These are phyloP conservation scores for Cinnamomum chago DNA, from an alignment of 164 flowering plant genomes.

Conservation along the genomic window DNA sequence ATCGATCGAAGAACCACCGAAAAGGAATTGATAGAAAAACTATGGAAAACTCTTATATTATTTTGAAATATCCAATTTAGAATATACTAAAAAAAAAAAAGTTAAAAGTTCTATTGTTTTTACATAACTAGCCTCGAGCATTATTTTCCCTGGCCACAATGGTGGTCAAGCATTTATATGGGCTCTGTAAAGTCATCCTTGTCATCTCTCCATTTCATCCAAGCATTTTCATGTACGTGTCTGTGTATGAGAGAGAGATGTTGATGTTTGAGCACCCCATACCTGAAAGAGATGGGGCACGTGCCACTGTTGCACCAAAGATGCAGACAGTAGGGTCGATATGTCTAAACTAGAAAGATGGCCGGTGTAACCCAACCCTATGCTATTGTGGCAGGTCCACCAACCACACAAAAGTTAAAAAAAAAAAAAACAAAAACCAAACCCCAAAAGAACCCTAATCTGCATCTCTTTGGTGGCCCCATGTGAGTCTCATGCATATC, in stretches of 20 bases:
- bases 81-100: too few relatives aligned
- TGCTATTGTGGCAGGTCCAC: neutral
- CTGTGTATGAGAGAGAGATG: neutral
- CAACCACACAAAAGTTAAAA: neutral
- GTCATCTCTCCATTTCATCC: too few relatives aligned
- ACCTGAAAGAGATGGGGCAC: neutral
- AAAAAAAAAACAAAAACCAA: neutral
- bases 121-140: too few relatives aligned
- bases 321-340: neutral
- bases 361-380: neutral
- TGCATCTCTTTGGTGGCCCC: neutral
- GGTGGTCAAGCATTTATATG: too few relatives aligned
- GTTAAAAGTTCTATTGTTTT: too few relatives aligned
- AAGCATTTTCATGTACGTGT: too few relatives aligned
- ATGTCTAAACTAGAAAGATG: neutral
- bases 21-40: too few relatives aligned
- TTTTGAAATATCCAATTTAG: too few relatives aligned
- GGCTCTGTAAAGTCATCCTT: too few relatives aligned
- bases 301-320: neutral
- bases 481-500: neutral
- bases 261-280: neutral
- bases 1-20: too few relatives aligned
- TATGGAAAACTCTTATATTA: too few relatives aligned
- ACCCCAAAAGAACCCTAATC: neutral
- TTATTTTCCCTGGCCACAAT: too few relatives aligned